Conservation (phyloP, 768 basidiomycete genomes). For the Auriscalpium microsporum region DNA sequence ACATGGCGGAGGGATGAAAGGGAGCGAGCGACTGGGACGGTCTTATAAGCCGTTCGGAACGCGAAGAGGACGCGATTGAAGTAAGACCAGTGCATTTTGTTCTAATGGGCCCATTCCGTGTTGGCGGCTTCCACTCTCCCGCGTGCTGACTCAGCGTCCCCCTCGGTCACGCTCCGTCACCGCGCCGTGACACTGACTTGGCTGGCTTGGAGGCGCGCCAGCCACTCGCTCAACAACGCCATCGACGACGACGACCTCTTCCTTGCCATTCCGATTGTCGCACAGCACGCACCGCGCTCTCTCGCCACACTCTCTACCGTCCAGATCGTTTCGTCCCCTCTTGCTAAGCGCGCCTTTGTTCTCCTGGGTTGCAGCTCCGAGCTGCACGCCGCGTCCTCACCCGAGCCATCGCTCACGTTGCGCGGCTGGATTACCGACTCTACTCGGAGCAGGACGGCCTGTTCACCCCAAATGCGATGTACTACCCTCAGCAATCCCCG, state of each 20-base stretch:
- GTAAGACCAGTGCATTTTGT: not conserved
- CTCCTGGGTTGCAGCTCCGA: not conserved
- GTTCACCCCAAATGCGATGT: conserved; percentile 49
- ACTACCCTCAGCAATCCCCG: conserved; percentile 79
- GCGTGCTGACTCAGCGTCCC: not conserved
- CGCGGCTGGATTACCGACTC: not conserved
- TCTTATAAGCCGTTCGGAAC: conserved; percentile 7
- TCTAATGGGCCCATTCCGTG: no score
- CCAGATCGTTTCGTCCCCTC: not conserved
- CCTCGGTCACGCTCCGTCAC: conserved; percentile 2
- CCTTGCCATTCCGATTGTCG: not conserved
- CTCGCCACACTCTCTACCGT: not conserved
- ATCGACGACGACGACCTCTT: not conserved
- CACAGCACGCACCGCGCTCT: not conserved
- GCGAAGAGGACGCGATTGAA: conserved; percentile 16
- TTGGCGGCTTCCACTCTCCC: not conserved
- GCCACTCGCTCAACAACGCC: not conserved
- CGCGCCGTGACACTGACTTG: no score
- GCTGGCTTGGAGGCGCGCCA: not conserved
- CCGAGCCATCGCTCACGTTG: not conserved
- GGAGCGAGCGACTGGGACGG: conserved; percentile 1
- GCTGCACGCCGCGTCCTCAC: not conserved
- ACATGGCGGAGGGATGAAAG: conserved; percentile 32
- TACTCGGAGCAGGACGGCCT: conserved; percentile 9
- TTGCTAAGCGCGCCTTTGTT: not conserved